Evolutionary conservation across 1,139 yeast species (phyloP).

Genomic region (Blastobotrys proliferans): DNA sequence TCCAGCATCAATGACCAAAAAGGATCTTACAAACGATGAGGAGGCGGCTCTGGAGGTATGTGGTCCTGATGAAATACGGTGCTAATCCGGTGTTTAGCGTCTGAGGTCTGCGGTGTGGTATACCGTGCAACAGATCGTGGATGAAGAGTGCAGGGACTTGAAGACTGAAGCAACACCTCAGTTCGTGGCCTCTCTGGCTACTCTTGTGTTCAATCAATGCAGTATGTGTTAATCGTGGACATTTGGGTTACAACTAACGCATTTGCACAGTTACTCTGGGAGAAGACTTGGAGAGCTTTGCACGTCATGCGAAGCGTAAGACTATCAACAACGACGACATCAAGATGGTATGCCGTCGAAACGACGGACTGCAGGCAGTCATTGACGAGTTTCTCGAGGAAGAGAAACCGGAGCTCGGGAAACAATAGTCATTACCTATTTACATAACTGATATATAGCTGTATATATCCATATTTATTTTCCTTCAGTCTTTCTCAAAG

Average conservation of each 20-base stretch:
- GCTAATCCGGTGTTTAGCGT: constrained; percentile 2
- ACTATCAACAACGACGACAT: constrained; percentile 29
- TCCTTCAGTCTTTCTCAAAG: constrained; percentile 46
- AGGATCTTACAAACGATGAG: constrained; percentile 2
- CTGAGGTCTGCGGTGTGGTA: constrained; percentile 25
- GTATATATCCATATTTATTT: no score
- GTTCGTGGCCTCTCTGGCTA: constrained; percentile 31
- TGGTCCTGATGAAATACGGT: no score
- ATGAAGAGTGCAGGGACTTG: constrained; percentile 27
- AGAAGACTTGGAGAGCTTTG: constrained; percentile 29
- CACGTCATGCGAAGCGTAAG: constrained; percentile 33
- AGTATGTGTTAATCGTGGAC: constrained; percentile 18
- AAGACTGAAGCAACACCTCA: constrained; percentile 29
- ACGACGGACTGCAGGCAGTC: constrained; percentile 28
- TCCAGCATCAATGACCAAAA: constrained; percentile 6
- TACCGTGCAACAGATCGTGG: constrained; percentile 30
- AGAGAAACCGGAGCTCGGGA: constrained; percentile 3
- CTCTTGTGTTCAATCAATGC: constrained; percentile 32
- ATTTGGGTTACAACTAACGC: not conserved
- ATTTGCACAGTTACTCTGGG: constrained; percentile 23
- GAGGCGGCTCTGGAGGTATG: constrained; percentile 11
- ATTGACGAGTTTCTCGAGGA: constrained; percentile 21
- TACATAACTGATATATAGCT: no score
- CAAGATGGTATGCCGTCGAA: constrained; percentile 32
- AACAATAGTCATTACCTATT: not conserved